Conservation (phyloP, 257 asterid genomes). For the Fraxinus americana region DNA sequence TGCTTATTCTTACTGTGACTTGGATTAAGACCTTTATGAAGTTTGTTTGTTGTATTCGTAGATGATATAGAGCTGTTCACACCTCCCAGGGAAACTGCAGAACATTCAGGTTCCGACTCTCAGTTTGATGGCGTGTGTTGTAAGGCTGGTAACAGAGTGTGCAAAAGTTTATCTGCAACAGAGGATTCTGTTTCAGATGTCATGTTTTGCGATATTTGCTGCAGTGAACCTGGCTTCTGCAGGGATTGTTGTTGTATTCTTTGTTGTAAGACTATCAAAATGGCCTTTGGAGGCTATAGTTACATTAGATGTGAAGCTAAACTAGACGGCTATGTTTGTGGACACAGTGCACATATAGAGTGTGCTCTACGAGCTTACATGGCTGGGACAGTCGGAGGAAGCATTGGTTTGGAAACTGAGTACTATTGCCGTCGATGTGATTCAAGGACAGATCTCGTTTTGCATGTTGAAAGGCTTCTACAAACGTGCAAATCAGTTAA, state of each 20-base stretch:
- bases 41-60: constrained; percentile 17
- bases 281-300: constrained; percentile 39
- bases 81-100: constrained; percentile 29
- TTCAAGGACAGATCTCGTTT: constrained; percentile 67
- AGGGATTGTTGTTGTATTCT: constrained; percentile 86
- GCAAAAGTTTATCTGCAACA: constrained; percentile 55
- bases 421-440: constrained; percentile 89
- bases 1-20: constrained; percentile 1
- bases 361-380: constrained; percentile 79
- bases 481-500: constrained; percentile 47
- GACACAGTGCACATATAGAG: constrained; percentile 74
- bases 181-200: constrained; percentile 38
- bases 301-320: constrained; percentile 69
- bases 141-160: constrained; percentile 63
- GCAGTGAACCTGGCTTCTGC: constrained; percentile 74
- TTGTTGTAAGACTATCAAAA: constrained; percentile 54
- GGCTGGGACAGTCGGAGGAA: constrained; percentile 89
- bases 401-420: constrained; percentile 78
- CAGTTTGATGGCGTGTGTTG: constrained; percentile 35
- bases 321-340: constrained; percentile 54
- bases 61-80: constrained; percentile 29
- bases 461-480: constrained; percentile 57
- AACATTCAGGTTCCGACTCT: constrained; percentile 33
- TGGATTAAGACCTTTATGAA: constrained; percentile 2
- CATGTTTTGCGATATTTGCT: constrained; percentile 78